Evolutionary conservation across 208 protist genomes (phyloP), one percentile per base, ranked within the genome.

Genomic region (Phytomonas francai): DNA sequence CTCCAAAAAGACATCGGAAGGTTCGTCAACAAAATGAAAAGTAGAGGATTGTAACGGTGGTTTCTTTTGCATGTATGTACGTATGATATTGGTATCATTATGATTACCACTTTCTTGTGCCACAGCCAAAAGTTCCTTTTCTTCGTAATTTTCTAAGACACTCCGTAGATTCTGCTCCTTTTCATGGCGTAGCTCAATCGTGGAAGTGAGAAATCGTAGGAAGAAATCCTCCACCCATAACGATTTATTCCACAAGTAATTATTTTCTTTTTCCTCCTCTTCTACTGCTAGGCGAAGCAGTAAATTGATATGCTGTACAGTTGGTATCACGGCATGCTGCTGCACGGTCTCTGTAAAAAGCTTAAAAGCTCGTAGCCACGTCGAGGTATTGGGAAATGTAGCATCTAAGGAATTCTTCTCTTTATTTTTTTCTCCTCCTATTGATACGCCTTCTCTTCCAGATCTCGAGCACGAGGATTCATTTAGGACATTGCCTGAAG

Each of bases 291-390:
- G 70, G 30, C 74, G 72, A 0, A 93, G 77, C 7, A 93, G 70
- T 0, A 90, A 70, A 63, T 90, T 88, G 57, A 93, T 80, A 70
- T 93, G 87, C 67, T 81, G 78, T n/a, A 80, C 75, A 3, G 80
- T 85, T 5, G 87, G 84, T 14, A 79, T 72, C 16, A 92, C 81
- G 32, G 72, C 79, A 34, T 83, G 79, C 56, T 79, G 57, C 42
- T 78, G 71, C 22, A 89, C 62, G 9, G 83, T 83, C 11, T 85
- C 78, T 51, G 71, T 71, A 65, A 92, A 92, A 28, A 87, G 71
- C 28, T 63, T 22, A 60, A 92, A 80, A 32, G 86, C 80, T 5
- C 63, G 54, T 28, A 75, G 49, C 85, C 85, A 91, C 19, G 75
- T n/a, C n/a, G n/a, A n/a, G n/a, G n/a, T n/a, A n/a, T n/a, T n/a